Conservation (phyloP, 2,329 filamentous ascomycete species). For the Ceratocystis variospora region DNA sequence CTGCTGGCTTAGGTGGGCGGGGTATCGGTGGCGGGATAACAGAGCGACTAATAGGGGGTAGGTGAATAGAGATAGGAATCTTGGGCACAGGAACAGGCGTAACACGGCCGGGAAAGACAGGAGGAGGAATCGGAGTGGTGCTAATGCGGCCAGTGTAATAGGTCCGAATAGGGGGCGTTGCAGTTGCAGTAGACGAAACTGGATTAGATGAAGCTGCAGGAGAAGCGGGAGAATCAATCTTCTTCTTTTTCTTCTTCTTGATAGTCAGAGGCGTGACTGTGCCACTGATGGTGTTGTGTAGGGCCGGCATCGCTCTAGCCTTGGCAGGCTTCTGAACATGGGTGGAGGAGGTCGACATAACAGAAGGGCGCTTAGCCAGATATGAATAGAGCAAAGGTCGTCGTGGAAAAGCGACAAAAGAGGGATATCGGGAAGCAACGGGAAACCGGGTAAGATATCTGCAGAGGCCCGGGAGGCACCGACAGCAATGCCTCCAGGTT, state of each 20-base stretch:
- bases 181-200: conserved; percentile 1
- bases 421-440: no score
- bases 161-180: conserved; percentile 13
- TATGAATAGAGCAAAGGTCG: no score
- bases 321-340: not conserved
- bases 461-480: no score
- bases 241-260: conserved; percentile 15
- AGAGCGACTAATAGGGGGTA: not conserved
- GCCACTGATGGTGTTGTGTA: conserved; percentile 9
- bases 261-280: conserved; percentile 10
- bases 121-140: conserved; percentile 17
- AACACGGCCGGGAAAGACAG: conserved; percentile 1
- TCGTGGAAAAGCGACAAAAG: no score
- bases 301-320: not conserved
- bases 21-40: not conserved
- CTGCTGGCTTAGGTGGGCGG: not conserved
- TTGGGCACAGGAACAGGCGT: conserved; percentile 9
- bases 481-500: no score
- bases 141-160: conserved; percentile 15
- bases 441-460: no score
- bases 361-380: not conserved
- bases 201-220: not conserved
- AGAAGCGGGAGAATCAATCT: not conserved
- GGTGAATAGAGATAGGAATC: not conserved
- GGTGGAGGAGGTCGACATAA: not conserved